Conservation (phyloP, 2,329 filamentous ascomycete species). For the Dactylellina cionopaga region DNA sequence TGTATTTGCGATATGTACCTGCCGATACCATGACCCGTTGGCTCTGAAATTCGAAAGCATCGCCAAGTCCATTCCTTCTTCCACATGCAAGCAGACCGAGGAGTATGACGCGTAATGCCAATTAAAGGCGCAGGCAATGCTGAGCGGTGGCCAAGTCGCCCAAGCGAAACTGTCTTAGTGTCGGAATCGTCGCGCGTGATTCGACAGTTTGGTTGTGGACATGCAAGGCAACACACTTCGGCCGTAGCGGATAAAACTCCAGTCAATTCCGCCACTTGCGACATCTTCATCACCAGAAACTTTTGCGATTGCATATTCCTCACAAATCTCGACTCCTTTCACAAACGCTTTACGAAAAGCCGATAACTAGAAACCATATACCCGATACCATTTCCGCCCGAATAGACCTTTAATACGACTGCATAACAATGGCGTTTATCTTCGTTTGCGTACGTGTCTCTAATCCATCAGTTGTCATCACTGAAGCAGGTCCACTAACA, state of each 20-base stretch:
- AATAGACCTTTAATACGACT: neutral
- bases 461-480: constrained; percentile 17
- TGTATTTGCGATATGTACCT: too few relatives aligned
- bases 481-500: constrained; percentile 8
- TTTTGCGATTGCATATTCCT: constrained; percentile 13
- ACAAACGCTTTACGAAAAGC: neutral
- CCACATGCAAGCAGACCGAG: too few relatives aligned
- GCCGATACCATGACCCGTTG: too few relatives aligned
- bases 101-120: constrained; percentile 47
- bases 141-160: constrained; percentile 35
- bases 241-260: constrained; percentile 35
- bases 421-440: constrained; percentile 43
- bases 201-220: neutral
- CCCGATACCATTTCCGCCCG: neutral
- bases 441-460: constrained; percentile 47
- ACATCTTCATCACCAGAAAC: constrained; percentile 1
- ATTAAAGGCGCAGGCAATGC: constrained; percentile 18
- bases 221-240: constrained; percentile 7
- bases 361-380: neutral
- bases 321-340: neutral
- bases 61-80: too few relatives aligned
- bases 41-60: too few relatives aligned
- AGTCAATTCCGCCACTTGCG: constrained; percentile 29
- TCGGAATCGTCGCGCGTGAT: constrained; percentile 6
- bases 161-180: constrained; percentile 7